A percentile compares a stretch with the other conserved stretches of the same genome.
Evolutionary conservation across 1,284 basidiomycete species (phyloP).

Genomic region (Meira miltonrushii): DNA sequence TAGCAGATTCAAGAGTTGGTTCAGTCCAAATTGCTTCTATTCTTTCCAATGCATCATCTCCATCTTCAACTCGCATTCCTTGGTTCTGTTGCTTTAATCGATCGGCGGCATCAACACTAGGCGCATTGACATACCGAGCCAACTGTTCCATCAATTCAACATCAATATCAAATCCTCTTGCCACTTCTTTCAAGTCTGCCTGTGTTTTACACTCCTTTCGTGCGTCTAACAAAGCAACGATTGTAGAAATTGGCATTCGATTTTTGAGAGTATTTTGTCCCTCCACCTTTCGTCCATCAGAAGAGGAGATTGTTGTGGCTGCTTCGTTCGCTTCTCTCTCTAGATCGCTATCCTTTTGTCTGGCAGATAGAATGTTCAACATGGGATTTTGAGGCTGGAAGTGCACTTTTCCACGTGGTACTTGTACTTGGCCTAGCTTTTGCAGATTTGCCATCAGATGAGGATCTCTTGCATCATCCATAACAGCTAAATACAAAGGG

Average conservation of each 20-base stretch:
- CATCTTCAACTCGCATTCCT: neutral
- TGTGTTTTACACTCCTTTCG: conserved; percentile 1
- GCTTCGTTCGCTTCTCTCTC: neutral
- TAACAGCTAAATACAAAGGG: neutral
- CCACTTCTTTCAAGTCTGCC: neutral
- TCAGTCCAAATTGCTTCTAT: conserved; percentile 11
- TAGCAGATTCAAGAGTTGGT: neutral
- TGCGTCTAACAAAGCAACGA: conserved; percentile 6
- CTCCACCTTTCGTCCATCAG: neutral
- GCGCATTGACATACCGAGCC: conserved; percentile 2
- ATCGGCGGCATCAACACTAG: conserved; percentile 3
- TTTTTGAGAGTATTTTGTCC: neutral
- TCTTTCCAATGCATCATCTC: conserved; percentile 4
- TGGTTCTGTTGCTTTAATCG: neutral
- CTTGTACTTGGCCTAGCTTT: conserved; percentile 10
- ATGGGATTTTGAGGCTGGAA: conserved; percentile 5
- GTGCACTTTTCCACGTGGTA: conserved; percentile 2
- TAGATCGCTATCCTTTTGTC: neutral
- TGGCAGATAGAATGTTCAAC: conserved; percentile 10
- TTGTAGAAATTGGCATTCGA: neutral
- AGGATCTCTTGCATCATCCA: conserved; percentile 6
- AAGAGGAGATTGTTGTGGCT: neutral
- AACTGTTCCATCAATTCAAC: conserved; percentile 4
- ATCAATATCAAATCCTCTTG: conserved; percentile 8
- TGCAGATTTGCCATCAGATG: conserved; percentile 11